Percentiles rank a stretch among this genome's conserved stretches.
Conservation (phyloP, 306 rosid species). For the Mucuna pruriens region DNA sequence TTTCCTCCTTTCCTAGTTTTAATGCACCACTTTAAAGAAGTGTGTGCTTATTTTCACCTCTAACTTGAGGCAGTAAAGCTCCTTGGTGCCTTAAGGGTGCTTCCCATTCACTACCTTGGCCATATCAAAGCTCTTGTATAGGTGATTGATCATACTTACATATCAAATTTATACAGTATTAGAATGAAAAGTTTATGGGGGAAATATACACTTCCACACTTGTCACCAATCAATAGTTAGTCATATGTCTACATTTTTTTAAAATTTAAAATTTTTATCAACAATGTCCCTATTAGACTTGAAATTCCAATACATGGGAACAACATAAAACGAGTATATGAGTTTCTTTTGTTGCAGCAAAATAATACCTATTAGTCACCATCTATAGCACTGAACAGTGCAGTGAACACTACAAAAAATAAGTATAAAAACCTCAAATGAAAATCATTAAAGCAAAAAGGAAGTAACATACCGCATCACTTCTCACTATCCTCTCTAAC, state of each 20-base stretch:
- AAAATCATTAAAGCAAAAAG: slow-evolving; percentile 24
- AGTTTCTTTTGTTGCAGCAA: not conserved
- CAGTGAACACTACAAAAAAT: slow-evolving; percentile 20
- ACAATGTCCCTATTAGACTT: not conserved
- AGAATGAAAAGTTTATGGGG: slow-evolving; percentile 9
- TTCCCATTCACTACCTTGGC: not conserved
- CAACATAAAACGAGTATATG: slow-evolving; percentile 21
- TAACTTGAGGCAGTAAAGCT: not conserved
- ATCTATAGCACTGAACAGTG: slow-evolving; percentile 12
- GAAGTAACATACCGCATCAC: slow-evolving; percentile 68
- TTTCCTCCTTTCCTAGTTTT: not conserved
- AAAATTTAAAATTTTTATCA: slow-evolving; percentile 1
- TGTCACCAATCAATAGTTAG: slow-evolving; percentile 9
- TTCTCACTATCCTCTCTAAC: slow-evolving; percentile 79
- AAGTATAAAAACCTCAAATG: slow-evolving; percentile 18
- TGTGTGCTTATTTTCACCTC: not conserved
- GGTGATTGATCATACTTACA: not conserved
- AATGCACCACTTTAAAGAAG: not conserved
- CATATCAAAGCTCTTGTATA: not conserved
- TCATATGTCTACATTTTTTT: not conserved
- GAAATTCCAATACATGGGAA: slow-evolving; percentile 1
- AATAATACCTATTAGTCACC: slow-evolving; percentile 15
- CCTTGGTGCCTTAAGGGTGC: not conserved
- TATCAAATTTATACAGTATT: slow-evolving; percentile 5
- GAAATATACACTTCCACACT: slow-evolving; percentile 12